Conservation (phyloP, 768 basidiomycete species). For the Boletus bicolor region DNA sequence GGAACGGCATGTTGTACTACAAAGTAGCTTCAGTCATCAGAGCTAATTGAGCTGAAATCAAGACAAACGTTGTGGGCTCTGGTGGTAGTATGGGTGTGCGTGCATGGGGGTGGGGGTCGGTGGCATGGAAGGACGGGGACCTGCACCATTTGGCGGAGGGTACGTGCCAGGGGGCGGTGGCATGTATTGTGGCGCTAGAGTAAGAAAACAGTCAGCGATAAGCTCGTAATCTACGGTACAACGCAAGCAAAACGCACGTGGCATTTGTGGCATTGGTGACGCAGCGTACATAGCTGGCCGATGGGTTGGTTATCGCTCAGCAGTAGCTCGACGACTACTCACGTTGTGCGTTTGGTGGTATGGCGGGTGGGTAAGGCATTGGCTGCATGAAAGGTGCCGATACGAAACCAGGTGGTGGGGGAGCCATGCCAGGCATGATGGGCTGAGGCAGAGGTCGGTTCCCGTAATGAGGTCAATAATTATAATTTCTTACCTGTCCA, state of each 20-base stretch:
- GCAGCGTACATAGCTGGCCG: slow-evolving; percentile 72
- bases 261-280: slow-evolving; percentile 84
- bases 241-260: slow-evolving; percentile 52
- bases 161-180: slow-evolving; percentile 73
- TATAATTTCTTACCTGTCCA: slow-evolving; percentile 50
- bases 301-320: slow-evolving; percentile 5
- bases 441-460: slow-evolving; percentile 39
- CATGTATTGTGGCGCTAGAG: slow-evolving; percentile 72
- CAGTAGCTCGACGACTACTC: background rate
- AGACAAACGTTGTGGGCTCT: slow-evolving; percentile 77
- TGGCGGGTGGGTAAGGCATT: slow-evolving; percentile 77
- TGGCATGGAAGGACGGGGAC: slow-evolving; percentile 85
- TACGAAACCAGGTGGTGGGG: slow-evolving; percentile 81
- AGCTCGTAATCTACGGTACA: background rate
- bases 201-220: slow-evolving; percentile 5
- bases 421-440: slow-evolving; percentile 84
- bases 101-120: slow-evolving; percentile 86
- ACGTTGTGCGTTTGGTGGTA: slow-evolving; percentile 71
- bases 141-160: slow-evolving; percentile 74
- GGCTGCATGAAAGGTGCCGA: slow-evolving; percentile 79
- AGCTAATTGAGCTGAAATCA: slow-evolving; percentile 16
- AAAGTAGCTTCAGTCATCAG: slow-evolving; percentile 28
- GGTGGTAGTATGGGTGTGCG: slow-evolving; percentile 85
- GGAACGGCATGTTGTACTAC: slow-evolving; percentile 84
- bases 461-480: background rate